Conservation (phyloP, 2,329 filamentous ascomycete species). For the Cytospora paraplurivora region DNA sequence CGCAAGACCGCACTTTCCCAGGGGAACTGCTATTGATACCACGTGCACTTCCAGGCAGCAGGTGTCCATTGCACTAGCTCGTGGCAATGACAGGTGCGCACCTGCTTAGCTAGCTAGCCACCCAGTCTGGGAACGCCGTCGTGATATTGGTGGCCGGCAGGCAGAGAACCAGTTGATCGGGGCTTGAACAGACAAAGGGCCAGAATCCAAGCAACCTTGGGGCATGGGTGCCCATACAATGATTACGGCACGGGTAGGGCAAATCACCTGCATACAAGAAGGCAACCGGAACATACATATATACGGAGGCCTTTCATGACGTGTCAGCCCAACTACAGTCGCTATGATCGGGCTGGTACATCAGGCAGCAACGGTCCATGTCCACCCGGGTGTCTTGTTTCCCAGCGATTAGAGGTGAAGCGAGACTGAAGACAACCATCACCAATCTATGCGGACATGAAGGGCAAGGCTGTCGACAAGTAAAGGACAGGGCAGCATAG, state of each 20-base stretch:
- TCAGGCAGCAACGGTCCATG: not conserved
- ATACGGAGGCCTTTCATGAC: not conserved
- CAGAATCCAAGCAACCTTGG: not conserved
- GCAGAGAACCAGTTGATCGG: not conserved
- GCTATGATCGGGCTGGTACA: not conserved
- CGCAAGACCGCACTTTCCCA: not conserved
- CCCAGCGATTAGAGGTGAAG: not conserved
- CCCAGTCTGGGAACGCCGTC: not conserved
- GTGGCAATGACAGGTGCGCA: not conserved
- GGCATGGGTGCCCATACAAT: not conserved
- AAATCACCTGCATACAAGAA: not conserved
- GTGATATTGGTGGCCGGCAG: not conserved
- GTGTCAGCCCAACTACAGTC: not conserved
- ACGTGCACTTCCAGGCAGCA: not conserved
- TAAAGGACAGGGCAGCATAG: not conserved
- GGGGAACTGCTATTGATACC: not conserved
- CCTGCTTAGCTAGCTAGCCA: not conserved
- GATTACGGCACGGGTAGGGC: not conserved
- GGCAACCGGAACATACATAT: conserved; percentile 1
- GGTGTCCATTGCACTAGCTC: not conserved
- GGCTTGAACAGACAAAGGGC: not conserved
- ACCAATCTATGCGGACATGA: not conserved
- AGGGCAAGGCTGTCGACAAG: not conserved
- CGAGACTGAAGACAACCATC: not conserved
- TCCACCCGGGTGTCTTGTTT: not conserved